Percentiles rank a stretch among this genome's conserved stretches.
Conservation (phyloP, 306 rosid genomes). For the Senna tora region DNA sequence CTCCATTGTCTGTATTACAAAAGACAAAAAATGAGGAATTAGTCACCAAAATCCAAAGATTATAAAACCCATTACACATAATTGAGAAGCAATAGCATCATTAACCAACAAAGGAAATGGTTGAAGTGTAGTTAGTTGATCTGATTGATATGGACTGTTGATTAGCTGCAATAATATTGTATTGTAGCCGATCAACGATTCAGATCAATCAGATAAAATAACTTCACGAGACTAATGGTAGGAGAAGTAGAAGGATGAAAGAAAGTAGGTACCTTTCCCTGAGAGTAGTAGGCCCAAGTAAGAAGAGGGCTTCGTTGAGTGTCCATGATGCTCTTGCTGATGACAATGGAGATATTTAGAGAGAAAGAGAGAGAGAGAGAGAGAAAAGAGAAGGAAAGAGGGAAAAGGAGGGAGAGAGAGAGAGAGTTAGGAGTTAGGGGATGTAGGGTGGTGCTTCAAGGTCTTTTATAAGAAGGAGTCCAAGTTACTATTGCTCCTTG, state of each 20-base stretch:
- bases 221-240: too few relatives aligned
- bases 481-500: constrained; percentile 46
- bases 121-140: too few relatives aligned
- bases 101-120: too few relatives aligned
- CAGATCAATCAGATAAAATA: too few relatives aligned
- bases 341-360: constrained; percentile 22
- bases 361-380: neutral
- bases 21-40: constrained; percentile 15
- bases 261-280: constrained; percentile 64
- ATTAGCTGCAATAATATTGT: too few relatives aligned
- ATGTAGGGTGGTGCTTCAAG: constrained; percentile 42
- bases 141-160: too few relatives aligned
- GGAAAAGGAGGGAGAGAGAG: constrained; percentile 1
- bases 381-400: constrained; percentile 19
- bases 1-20: constrained; percentile 66
- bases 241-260: constrained; percentile 7
- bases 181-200: too few relatives aligned
- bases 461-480: constrained; percentile 48
- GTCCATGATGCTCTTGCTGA: constrained; percentile 65
- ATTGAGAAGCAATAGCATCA: neutral
- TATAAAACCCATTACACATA: constrained; percentile 34
- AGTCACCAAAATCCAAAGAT: constrained; percentile 35
- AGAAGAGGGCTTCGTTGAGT: constrained; percentile 64
- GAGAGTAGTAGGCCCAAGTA: constrained; percentile 65
- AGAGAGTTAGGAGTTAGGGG: constrained; percentile 41